phyloP scores from a whole-genome alignment of 2,329 filamentous ascomycete species.

The Fonsecaea multimorphosa region DNA sequence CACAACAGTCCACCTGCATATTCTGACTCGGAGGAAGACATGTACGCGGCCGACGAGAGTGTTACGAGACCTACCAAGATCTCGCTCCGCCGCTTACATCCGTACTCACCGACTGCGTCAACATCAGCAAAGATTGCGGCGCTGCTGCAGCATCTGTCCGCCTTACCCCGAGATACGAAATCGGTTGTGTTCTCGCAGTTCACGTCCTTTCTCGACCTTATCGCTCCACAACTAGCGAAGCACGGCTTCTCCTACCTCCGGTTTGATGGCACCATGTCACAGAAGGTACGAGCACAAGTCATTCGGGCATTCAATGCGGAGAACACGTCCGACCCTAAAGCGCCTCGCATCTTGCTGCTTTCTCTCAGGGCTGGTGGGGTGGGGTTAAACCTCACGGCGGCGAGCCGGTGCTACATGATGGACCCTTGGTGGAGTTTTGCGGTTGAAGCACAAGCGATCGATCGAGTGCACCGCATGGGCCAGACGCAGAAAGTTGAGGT shows the following conservation, averaged over 20 bases:
- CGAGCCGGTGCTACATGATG: conserved; percentile 96
- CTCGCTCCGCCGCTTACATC: conserved; percentile 65
- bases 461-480: conserved; percentile 96
- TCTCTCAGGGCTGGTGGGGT: conserved; percentile 90
- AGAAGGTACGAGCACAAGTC: conserved; percentile 81
- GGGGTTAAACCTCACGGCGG: conserved; percentile 87
- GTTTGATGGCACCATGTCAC: conserved; percentile 87
- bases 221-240: conserved; percentile 76
- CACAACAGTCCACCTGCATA: conserved; percentile 54
- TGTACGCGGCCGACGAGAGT: conserved; percentile 47
- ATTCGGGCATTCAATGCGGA: conserved; percentile 70
- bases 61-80: conserved; percentile 55
- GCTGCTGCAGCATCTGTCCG: conserved; percentile 75
- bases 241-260: conserved; percentile 80
- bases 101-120: conserved; percentile 64
- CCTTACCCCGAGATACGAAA: conserved; percentile 74
- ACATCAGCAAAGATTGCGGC: conserved; percentile 84
- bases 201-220: conserved; percentile 91
- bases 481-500: conserved; percentile 86
- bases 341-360: conserved; percentile 71
- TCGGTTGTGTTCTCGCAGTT: conserved; percentile 97
- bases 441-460: conserved; percentile 94
- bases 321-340: conserved; percentile 35
- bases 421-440: conserved; percentile 99
- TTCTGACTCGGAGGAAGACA: conserved; percentile 50